Base-by-base conservation (phyloP, 768 basidiomycete species). In the Hypsizygus marmoreus region DNA sequence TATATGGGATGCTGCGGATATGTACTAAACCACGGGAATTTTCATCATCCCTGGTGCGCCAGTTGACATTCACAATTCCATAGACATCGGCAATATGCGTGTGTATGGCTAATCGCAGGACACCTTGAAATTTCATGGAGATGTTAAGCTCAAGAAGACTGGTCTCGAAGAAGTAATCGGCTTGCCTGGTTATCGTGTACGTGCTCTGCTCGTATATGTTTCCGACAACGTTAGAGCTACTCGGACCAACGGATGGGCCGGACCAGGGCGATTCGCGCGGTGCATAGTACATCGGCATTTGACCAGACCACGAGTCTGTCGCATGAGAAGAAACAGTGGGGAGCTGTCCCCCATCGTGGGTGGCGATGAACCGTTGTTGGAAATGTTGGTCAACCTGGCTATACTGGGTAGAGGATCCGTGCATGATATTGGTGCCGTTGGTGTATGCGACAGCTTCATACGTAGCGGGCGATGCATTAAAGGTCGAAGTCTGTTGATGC, bases 321-420 rank as follows among this genome's bases (percentile, higher is more conserved):
- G 19, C 45, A 40, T 40, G 38, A 47, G 37, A 47, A 40, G 45
- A 33, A 14, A 32, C 6, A 23, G 19, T 35, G 17, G 34, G 14
- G 8, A 35, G 7, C 5, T 37, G 47, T 20, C 34, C n/a, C 35
- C 16, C 12, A 32, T 35, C 35, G 36, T 26, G 47, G 36, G 47
- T 39, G 31, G 3, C 22, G 10, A 40, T 31, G 16, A 40, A 7
- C 28, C 13, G 39, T 41, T 39, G 41, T 32, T 17, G 30, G 33
- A 25, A 43, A 40, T 49, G 8, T 26, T 22, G 19, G 45, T 40
- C 23, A 42, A n/a, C n/a, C n/a, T n/a, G n/a, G n/a, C n/a, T 38
- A 14, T 37, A 48, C 30, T 40, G 50, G 40, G n/a, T n/a, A 43
- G 43, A 50, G 37, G 38, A 41, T 20, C 31, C 22, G 47, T 48